These are phyloP conservation scores for Gryganskiella cystojenkinii DNA, from an alignment of 192 early-diverging fungal species.

Conservation along the genomic window DNA sequence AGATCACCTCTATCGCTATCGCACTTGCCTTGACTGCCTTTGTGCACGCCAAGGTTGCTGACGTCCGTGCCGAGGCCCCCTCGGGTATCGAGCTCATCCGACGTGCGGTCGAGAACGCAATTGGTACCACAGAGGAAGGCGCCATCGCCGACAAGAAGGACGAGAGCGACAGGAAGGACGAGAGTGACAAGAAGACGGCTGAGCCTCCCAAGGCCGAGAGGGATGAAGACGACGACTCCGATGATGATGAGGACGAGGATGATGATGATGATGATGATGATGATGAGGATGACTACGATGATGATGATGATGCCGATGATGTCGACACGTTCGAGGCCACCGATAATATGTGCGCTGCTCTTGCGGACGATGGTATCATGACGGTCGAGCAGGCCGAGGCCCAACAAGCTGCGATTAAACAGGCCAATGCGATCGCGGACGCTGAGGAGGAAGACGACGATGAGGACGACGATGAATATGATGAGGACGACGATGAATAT, in stretches of 20 bases:
- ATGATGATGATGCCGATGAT: constrained; percentile 4
- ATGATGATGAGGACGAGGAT: constrained; percentile 4
- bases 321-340: neutral
- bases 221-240: constrained; percentile 7
- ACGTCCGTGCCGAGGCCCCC: neutral
- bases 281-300: neutral
- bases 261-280: constrained; percentile 2
- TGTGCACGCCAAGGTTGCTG: constrained; percentile 3
- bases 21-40: constrained; percentile 9
- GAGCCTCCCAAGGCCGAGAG: neutral
- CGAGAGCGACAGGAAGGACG: neutral
- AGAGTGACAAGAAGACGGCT: neutral
- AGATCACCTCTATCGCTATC: neutral
- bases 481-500: neutral
- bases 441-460: neutral
- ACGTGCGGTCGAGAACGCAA: constrained; percentile 15
- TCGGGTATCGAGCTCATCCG: neutral
- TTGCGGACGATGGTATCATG: neutral
- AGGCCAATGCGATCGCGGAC: constrained; percentile 7
- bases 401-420: constrained; percentile 1
- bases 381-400: constrained; percentile 3
- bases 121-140: constrained; percentile 6
- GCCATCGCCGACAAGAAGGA: neutral
- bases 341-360: neutral
- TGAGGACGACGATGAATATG: neutral